phyloP scores from a whole-genome alignment of 169 alveolate species.

The Plasmodium knowlesi region DNA sequence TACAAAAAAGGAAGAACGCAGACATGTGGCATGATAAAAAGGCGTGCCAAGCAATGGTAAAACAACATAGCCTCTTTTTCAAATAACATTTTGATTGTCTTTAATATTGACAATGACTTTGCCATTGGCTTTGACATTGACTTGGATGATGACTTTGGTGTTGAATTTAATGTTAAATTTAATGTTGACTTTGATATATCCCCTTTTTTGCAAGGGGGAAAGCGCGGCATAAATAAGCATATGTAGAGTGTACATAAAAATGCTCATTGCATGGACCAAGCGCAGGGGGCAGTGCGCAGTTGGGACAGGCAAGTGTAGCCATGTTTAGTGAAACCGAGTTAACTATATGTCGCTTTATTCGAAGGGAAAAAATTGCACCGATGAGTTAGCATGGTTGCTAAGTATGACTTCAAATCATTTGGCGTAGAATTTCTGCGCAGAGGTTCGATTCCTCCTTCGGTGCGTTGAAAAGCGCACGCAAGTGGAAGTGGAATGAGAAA shows the following conservation, averaged over 20 bases:
- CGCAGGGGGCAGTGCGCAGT: not conserved
- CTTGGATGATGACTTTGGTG: not conserved
- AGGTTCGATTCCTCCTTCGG: constrained; percentile 79
- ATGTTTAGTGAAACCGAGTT: not conserved
- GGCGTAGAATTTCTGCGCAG: constrained; percentile 73
- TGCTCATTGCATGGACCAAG: not conserved
- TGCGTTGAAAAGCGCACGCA: constrained; percentile 43
- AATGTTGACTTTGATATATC: not conserved
- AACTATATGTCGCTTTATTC: not conserved
- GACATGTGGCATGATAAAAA: not conserved
- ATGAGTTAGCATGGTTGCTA: constrained; percentile 77
- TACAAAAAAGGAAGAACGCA: not conserved
- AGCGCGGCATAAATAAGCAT: not conserved
- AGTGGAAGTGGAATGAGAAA: no score
- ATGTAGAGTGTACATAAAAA: not conserved
- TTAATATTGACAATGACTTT: not conserved
- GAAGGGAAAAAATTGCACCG: constrained; percentile 21
- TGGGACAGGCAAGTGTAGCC: not conserved
- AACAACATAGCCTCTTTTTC: not conserved
- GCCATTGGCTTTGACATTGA: not conserved
- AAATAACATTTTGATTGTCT: not conserved
- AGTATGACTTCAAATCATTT: constrained; percentile 75
- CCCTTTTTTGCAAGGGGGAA: not conserved
- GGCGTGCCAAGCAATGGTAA: not conserved
- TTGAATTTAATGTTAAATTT: not conserved